phyloP scores from a whole-genome alignment of 805 yeast species.

The Tetrapisispora pingtungensis region DNA sequence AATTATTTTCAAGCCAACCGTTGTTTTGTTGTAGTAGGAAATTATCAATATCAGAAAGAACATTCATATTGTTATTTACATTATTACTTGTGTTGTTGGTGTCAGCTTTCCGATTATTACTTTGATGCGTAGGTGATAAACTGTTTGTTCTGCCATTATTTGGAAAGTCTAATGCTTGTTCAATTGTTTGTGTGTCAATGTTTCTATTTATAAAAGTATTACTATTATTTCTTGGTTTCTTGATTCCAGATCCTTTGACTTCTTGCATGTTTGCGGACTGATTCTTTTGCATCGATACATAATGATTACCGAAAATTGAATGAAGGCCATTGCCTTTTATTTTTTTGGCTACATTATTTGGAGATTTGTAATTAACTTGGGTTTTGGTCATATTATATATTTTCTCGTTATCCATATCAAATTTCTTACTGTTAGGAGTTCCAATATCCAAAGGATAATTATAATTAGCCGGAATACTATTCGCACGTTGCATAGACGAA shows the following conservation, averaged over 20 bases:
- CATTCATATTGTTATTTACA: slow-evolving; percentile 1
- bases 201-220: background rate
- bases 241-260: background rate
- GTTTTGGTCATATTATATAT: background rate
- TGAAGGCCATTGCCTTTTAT: background rate
- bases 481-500: slow-evolving; percentile 2
- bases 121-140: too few species aligned
- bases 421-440: background rate
- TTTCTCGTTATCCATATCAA: background rate
- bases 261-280: background rate
- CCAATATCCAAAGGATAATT: background rate
- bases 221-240: background rate
- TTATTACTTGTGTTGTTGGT: background rate
- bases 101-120: too few species aligned
- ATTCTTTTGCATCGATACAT: background rate
- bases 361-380: background rate
- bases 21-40: slow-evolving; percentile 75
- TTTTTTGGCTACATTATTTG: background rate
- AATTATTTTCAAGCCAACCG: slow-evolving; percentile 73
- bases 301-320: background rate
- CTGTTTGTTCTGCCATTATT: too few species aligned
- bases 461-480: slow-evolving; percentile 2
- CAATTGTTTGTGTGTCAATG: background rate
- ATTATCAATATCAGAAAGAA: slow-evolving; percentile 32
- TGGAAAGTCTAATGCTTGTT: too few species aligned